Evolutionary conservation across 768 basidiomycete species (phyloP).

Genomic region (Suillus spraguei): DNA sequence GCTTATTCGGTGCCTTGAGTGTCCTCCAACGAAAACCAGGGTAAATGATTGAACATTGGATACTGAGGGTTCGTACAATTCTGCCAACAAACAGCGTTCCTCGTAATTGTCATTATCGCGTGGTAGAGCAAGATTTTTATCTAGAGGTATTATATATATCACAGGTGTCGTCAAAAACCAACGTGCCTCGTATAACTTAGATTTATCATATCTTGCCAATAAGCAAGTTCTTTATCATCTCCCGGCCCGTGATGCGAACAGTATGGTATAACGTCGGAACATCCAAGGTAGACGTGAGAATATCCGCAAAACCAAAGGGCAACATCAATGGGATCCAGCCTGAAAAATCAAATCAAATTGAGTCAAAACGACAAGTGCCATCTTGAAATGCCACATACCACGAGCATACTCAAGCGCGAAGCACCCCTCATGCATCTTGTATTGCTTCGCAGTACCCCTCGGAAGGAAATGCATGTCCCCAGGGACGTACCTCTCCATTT

Average conservation of each 20-base stretch:
- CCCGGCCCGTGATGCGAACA: constrained; percentile 72
- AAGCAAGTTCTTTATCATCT: constrained; percentile 81
- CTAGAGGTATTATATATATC: neutral
- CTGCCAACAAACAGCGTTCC: neutral
- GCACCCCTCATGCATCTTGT: constrained; percentile 96
- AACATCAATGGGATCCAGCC: constrained; percentile 98
- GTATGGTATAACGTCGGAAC: constrained; percentile 81
- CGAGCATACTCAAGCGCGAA: constrained; percentile 95
- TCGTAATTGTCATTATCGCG: neutral
- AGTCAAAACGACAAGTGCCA: neutral
- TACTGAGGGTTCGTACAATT: neutral
- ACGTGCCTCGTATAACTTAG: neutral
- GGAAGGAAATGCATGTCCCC: constrained; percentile 86
- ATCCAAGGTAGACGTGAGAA: constrained; percentile 87
- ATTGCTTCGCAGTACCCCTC: constrained; percentile 89
- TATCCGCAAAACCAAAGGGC: constrained; percentile 91
- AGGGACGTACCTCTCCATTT: constrained; percentile 82
- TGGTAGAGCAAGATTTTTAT: neutral
- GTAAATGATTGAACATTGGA: too few relatives aligned
- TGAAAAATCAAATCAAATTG: constrained; percentile 30
- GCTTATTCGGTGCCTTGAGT: too few relatives aligned
- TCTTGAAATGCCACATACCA: constrained; percentile 52
- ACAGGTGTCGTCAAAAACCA: neutral
- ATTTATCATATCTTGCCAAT: constrained; percentile 82
- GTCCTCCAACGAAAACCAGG: too few relatives aligned